Conservation (phyloP, 495 filamentous ascomycete genomes). For the Penicillium coprophilum region DNA sequence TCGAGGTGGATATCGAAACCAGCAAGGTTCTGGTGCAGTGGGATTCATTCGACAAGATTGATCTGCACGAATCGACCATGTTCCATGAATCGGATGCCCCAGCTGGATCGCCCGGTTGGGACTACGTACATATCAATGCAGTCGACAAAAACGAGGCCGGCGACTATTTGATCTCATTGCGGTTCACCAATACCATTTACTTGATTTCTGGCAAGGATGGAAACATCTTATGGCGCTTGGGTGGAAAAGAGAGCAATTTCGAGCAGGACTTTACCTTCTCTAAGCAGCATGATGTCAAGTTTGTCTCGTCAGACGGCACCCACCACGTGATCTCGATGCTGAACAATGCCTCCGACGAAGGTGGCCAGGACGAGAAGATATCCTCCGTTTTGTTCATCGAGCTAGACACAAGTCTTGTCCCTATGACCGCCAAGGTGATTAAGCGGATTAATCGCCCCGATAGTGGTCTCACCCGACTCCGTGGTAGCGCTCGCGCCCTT, state of each 20-base stretch:
- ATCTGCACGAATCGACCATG: slow-evolving; percentile 43
- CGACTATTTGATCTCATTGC: slow-evolving; percentile 59
- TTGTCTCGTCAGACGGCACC: slow-evolving; percentile 50
- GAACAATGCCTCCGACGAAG: slow-evolving; percentile 54
- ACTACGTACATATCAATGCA: slow-evolving; percentile 45
- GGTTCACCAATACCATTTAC: slow-evolving; percentile 57
- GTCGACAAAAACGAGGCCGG: slow-evolving; percentile 47
- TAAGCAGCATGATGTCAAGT: slow-evolving; percentile 61
- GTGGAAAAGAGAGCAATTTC: slow-evolving; percentile 48
- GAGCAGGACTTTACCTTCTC: slow-evolving; percentile 52
- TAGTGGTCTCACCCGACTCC: slow-evolving; percentile 53
- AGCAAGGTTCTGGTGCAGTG: slow-evolving; percentile 49
- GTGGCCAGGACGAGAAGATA: slow-evolving; percentile 36
- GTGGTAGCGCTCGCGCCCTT: slow-evolving; percentile 58
- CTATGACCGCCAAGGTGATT: slow-evolving; percentile 46
- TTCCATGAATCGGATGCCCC: slow-evolving; percentile 41
- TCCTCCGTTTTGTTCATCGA: slow-evolving; percentile 56
- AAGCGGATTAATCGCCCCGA: slow-evolving; percentile 49
- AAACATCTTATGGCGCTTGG: slow-evolving; percentile 57
- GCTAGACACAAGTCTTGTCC: slow-evolving; percentile 44
- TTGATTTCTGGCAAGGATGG: slow-evolving; percentile 58
- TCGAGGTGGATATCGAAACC: slow-evolving; percentile 49
- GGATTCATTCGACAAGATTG: slow-evolving; percentile 44
- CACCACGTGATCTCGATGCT: slow-evolving; percentile 51
- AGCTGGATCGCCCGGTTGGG: slow-evolving; percentile 31